Percentiles rank a stretch among this genome's conserved stretches.
Conservation (phyloP, 306 rosid genomes). For the Cucurbita moschata region DNA sequence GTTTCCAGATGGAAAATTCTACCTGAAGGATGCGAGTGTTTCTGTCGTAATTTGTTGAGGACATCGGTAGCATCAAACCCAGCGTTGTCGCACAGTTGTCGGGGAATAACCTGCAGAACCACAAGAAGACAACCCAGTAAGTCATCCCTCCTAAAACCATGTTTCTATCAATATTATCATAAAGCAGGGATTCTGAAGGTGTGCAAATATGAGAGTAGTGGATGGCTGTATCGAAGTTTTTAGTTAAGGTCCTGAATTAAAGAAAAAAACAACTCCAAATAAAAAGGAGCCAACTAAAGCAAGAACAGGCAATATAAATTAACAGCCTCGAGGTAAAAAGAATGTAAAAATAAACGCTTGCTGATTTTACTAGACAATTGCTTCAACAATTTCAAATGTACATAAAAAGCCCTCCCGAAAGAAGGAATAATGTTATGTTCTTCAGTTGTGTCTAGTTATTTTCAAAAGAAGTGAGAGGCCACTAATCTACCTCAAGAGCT, state of each 20-base stretch:
- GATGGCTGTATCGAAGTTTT: not conserved
- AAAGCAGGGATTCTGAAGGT: not conserved
- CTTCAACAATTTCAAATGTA: not conserved
- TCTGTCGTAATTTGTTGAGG: slow-evolving; percentile 87
- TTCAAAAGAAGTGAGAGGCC: not conserved
- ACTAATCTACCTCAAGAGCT: slow-evolving; percentile 68
- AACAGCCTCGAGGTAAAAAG: not conserved
- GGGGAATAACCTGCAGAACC: slow-evolving; percentile 70
- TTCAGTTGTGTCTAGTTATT: not conserved
- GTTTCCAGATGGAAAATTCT: not conserved
- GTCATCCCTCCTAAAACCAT: not conserved
- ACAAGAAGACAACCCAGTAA: slow-evolving; percentile 8
- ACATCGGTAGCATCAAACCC: slow-evolving; percentile 99
- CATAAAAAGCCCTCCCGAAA: not conserved
- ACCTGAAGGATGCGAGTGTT: slow-evolving; percentile 90
- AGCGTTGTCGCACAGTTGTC: slow-evolving; percentile 97
- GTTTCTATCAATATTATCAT: not conserved
- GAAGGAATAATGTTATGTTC: not conserved
- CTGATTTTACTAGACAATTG: not conserved
- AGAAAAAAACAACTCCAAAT: no score
- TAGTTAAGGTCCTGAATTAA: no score
- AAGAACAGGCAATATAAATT: no score
- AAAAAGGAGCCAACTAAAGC: no score
- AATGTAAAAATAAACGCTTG: not conserved
- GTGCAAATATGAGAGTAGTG: not conserved